Evolutionary conservation across 108 stramenopile species (phyloP), one percentile per base, ranked within the genome.

Genomic region (Schizochytrium sp.): DNA sequence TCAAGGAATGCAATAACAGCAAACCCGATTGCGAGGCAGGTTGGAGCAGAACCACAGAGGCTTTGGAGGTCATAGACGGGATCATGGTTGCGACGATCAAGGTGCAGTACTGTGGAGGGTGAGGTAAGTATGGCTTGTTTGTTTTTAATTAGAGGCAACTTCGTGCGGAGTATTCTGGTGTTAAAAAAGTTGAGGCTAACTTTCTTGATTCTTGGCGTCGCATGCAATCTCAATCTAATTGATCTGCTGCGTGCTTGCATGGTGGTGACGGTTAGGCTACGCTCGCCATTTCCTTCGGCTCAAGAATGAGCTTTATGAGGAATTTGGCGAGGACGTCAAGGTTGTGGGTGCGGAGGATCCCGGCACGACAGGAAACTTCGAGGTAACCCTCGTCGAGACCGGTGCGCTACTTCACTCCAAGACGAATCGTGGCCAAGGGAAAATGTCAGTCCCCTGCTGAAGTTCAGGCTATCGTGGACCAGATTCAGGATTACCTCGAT

Each of bases 341-440:
- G 61, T 90, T 8, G 46, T 87, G 15, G 87, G 45, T 28, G 15
- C 10, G 58, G 44, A 46, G 53, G 90, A 90, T 61, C 87, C 83
- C 44, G 88, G 90, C 41, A 90, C 88, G 87, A 90, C 90, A 28
- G 90, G 90, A 19, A 87, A 87, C 88, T 90, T 90, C 38, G 90
- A 90, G 88, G 90, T 90, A 12, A 88, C 59, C 49, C 41, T 90
- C 44, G 41, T 61, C 40, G 61, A 61, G 87, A 90, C 87, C 1
- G 88, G 88, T 38, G 89, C 40, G 17, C 57, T 90, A 41, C 72
- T 90, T 44, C 90, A 90, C 72, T 90, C 90, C 57, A 90, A 90
- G 69, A 45, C 89, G 2, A 87, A 76, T 12, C 61, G 69, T 4
- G 89, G 89, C 73, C 89, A 89, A 89, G 28, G 89, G 89, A 76